Conservation (phyloP, 2,329 filamentous ascomycete species). For the Colletotrichum limetticola region DNA sequence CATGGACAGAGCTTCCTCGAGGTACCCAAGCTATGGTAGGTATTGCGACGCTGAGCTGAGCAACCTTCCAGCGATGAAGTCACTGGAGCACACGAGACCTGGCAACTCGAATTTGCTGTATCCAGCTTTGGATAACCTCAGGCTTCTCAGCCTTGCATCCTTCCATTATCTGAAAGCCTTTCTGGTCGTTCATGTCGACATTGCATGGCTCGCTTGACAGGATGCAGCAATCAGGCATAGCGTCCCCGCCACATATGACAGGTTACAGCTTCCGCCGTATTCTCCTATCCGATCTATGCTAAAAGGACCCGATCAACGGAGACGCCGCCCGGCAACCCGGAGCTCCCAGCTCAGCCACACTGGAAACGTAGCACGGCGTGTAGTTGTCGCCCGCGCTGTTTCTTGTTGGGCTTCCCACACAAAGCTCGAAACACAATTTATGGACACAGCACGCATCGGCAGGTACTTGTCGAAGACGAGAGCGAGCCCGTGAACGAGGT, state of each 20-base stretch:
- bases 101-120: constrained; percentile 9
- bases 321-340: constrained; percentile 28
- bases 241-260: constrained; percentile 15
- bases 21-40: constrained; percentile 9
- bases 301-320: constrained; percentile 25
- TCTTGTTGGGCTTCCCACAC: constrained; percentile 6
- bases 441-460: not conserved
- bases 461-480: not conserved
- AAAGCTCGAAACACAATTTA: not conserved
- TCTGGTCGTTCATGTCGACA: not conserved
- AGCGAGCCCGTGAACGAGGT: not conserved
- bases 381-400: constrained; percentile 3
- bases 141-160: constrained; percentile 22
- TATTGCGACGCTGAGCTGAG: constrained; percentile 23
- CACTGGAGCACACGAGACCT: not conserved
- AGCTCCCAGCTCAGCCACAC: constrained; percentile 30
- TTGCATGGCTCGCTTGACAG: not conserved
- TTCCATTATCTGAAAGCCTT: not conserved
- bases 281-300: constrained; percentile 17
- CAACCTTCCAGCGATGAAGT: constrained; percentile 22
- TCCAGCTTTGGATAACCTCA: not conserved
- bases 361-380: constrained; percentile 20
- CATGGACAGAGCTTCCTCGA: constrained; percentile 44
- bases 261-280: constrained; percentile 3
- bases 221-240: not conserved